phyloP scores from a whole-genome alignment of 768 basidiomycete species.

The Lyophyllum decastes region DNA sequence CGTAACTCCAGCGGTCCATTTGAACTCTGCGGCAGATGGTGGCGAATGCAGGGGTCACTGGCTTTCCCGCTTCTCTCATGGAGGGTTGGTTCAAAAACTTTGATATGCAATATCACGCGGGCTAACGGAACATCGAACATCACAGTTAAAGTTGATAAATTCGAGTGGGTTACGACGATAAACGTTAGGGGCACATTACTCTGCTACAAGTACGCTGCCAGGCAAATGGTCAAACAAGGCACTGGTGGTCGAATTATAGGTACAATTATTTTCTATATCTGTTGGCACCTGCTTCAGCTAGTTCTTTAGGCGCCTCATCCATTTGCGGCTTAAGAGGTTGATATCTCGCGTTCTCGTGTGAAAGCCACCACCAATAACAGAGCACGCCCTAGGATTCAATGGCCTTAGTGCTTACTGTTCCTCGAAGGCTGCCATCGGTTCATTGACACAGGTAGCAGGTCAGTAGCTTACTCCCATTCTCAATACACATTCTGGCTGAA shows the following conservation, averaged over 20 bases:
- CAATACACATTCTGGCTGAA: not conserved
- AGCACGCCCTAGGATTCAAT: not conserved
- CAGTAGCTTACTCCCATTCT: slow-evolving; percentile 9
- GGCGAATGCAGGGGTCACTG: slow-evolving; percentile 43
- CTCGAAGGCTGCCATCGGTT: slow-evolving; percentile 36
- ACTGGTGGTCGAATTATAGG: slow-evolving; percentile 14
- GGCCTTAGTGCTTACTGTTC: slow-evolving; percentile 38
- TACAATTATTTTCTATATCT: not conserved
- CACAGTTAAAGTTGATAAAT: slow-evolving; percentile 13
- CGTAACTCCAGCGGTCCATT: not conserved
- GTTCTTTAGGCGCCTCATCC: slow-evolving; percentile 4
- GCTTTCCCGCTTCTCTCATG: slow-evolving; percentile 11
- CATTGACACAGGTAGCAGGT: slow-evolving; percentile 5
- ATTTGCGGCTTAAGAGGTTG: slow-evolving; percentile 1
- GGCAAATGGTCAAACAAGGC: slow-evolving; percentile 16
- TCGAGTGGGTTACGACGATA: slow-evolving; percentile 5
- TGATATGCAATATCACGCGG: not conserved
- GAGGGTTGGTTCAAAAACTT: slow-evolving; percentile 16
- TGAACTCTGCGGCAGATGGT: slow-evolving; percentile 34
- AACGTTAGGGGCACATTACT: slow-evolving; percentile 7
- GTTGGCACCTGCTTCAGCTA: not conserved
- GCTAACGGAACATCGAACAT: not conserved
- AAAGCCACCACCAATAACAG: not conserved
- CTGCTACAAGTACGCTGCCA: slow-evolving; percentile 15
- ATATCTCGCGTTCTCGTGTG: not conserved